Evolutionary conservation across 192 early-diverging fungal genomes (phyloP).

Genomic region (Phycomyces nitens): DNA sequence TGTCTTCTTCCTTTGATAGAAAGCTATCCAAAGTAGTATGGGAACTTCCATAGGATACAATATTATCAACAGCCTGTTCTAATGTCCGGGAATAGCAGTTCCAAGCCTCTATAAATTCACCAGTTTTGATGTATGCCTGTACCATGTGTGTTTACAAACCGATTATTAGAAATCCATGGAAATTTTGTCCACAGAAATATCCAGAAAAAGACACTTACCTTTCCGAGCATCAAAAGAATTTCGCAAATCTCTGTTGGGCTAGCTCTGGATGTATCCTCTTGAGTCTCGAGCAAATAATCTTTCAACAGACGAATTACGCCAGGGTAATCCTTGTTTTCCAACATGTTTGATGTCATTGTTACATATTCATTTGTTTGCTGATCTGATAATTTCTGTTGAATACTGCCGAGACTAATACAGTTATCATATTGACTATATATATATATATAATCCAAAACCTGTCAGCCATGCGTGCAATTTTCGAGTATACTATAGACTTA

Average conservation of each 20-base stretch:
- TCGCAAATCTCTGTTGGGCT: neutral
- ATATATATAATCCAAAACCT: too few species aligned
- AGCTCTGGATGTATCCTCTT: neutral
- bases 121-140: conserved; percentile 38
- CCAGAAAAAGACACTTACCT: neutral
- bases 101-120: conserved; percentile 31
- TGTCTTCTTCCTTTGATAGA: conserved; percentile 33
- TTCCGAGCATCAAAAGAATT: conserved; percentile 3
- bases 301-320: conserved; percentile 7
- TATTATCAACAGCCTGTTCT: conserved; percentile 23
- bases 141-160: too few species aligned
- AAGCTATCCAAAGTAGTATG: conserved; percentile 4
- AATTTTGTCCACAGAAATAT: too few species aligned
- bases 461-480: too few species aligned
- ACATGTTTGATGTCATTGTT: neutral
- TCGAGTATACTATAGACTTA: neutral
- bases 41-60: conserved; percentile 23
- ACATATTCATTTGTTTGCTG: neutral
- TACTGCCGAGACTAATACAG: neutral
- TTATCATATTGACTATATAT: conserved; percentile 9
- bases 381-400: conserved; percentile 2
- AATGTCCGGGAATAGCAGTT: conserved; percentile 37
- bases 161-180: too few species aligned
- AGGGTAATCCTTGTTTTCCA: neutral
- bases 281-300: neutral